These are phyloP conservation scores for Nitzschia sp. DNA, from an alignment of 108 stramenopile species.

Conservation along the genomic window DNA sequence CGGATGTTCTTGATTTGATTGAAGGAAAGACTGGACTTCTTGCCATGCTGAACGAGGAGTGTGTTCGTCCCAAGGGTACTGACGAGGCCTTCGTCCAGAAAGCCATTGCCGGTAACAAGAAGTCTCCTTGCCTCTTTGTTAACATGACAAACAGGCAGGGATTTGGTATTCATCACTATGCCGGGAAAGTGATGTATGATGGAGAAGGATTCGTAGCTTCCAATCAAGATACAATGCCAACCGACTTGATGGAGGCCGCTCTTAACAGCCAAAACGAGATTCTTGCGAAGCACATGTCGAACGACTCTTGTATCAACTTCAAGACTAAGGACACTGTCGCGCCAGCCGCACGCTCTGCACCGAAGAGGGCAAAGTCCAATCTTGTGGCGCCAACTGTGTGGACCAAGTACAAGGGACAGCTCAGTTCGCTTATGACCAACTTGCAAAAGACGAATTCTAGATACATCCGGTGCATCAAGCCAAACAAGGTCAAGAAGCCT, in stretches of 20 bases:
- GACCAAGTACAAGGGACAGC: slow-evolving; percentile 80
- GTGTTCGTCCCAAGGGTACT: slow-evolving; percentile 87
- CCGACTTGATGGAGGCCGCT: slow-evolving; percentile 66
- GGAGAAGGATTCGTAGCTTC: slow-evolving; percentile 82
- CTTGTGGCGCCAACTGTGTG: slow-evolving; percentile 67
- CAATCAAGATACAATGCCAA: slow-evolving; percentile 85
- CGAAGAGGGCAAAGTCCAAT: slow-evolving; percentile 55
- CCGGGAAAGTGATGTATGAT: slow-evolving; percentile 89
- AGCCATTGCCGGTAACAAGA: slow-evolving; percentile 55
- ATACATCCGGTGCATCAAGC: slow-evolving; percentile 89
- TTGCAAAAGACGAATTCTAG: slow-evolving; percentile 75
- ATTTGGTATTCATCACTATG: slow-evolving; percentile 96
- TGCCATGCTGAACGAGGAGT: slow-evolving; percentile 96
- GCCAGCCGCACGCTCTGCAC: slow-evolving; percentile 24
- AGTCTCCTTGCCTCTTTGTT: slow-evolving; percentile 55
- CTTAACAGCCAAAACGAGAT: slow-evolving; percentile 55
- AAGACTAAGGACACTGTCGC: slow-evolving; percentile 17
- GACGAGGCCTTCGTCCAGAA: slow-evolving; percentile 82
- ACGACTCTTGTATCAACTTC: slow-evolving; percentile 32
- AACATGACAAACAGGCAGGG: slow-evolving; percentile 53
- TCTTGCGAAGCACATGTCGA: slow-evolving; percentile 45
- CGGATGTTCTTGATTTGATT: slow-evolving; percentile 87
- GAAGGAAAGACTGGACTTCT: slow-evolving; percentile 92
- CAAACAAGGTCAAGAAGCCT: slow-evolving; percentile 78
- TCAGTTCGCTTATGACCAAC: slow-evolving; percentile 61